Evolutionary conservation across 2,329 filamentous ascomycete species (phyloP), one percentile per base, ranked within the genome.

Genomic region (Sporothrix mexicana): DNA sequence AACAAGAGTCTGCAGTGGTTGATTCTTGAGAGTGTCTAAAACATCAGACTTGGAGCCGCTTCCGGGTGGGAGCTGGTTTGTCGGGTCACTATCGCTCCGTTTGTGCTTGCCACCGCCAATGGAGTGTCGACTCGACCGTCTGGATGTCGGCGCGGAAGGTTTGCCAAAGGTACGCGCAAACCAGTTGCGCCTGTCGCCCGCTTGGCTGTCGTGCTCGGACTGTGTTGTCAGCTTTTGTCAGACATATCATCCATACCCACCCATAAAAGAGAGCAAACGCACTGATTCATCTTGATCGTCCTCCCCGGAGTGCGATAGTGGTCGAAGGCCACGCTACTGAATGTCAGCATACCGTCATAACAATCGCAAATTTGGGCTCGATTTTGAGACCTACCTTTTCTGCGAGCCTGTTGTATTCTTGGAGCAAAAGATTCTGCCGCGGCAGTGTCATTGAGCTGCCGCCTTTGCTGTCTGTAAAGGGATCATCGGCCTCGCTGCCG

Each of bases 381-480:
- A 23, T 12, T 30, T 3, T 36, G 13, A 20, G 30, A 71, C 75
- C 45, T 74, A 90, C 89, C 84, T 88, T 88, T 72, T 83, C 84
- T 2, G 90, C 89, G 5, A 91, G 78, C 4, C 84, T 82, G 78
- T 91, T 91, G 79, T 90, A 92, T 76, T 90, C 87, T 8, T 84
- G 77, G 6, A 90, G 78, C 77, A 88, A 88, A 2, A 80, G 77
- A 1, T 80, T 78, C 43, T 87, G 83, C 70, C 86, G 70, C 0
- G 73, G 49, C 43, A 70, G 41, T 2, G 66, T 23, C 25, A 62
- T 15, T 7, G 13, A 83, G 49, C 85, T 78, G 43, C 85, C 85
- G 23, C 61, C 61, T 55, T 88, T 87, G 3, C 80, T 80, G 70
- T 88, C 86, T 23, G 82, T 84, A 45, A 84, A 77, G 17, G 84